Conservation (phyloP, 1,284 basidiomycete species). For the Bondarzewia mesenterica region DNA sequence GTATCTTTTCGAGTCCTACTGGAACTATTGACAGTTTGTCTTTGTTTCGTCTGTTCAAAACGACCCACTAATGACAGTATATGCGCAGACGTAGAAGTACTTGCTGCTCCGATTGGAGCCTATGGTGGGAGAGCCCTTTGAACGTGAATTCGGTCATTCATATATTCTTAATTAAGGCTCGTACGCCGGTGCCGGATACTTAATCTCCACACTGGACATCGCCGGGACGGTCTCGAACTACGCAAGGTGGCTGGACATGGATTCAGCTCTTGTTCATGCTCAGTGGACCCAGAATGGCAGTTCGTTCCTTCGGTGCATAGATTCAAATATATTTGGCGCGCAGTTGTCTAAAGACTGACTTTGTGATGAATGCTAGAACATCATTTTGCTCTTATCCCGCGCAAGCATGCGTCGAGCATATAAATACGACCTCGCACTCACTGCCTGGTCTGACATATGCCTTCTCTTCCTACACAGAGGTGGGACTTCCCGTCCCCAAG, state of each 20-base stretch:
- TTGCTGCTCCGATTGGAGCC: constrained; percentile 47
- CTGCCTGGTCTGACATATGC: constrained; percentile 40
- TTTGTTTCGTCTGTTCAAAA: too few species aligned
- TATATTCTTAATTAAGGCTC: constrained; percentile 45
- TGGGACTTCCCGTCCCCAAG: constrained; percentile 44
- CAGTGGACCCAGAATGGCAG: constrained; percentile 46
- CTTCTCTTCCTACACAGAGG: constrained; percentile 39
- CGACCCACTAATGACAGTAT: too few species aligned
- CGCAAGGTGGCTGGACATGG: constrained; percentile 61
- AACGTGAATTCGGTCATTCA: not conserved
- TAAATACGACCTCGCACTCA: constrained; percentile 26
- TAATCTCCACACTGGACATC: constrained; percentile 42
- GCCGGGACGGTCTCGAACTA: constrained; percentile 39
- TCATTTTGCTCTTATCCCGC: constrained; percentile 64
- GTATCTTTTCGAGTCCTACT: constrained; percentile 48
- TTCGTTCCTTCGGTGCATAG: constrained; percentile 38
- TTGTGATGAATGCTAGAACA: too few species aligned
- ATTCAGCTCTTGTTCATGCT: constrained; percentile 47
- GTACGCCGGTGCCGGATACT: constrained; percentile 57
- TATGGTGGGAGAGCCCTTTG: constrained; percentile 39
- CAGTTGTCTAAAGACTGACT: too few species aligned
- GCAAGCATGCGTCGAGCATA: constrained; percentile 50
- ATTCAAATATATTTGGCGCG: not conserved
- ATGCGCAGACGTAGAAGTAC: constrained; percentile 41
- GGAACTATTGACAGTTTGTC: constrained; percentile 60